Conservation (phyloP, 805 yeast species). For the Kazachstania bromeliacearum region DNA sequence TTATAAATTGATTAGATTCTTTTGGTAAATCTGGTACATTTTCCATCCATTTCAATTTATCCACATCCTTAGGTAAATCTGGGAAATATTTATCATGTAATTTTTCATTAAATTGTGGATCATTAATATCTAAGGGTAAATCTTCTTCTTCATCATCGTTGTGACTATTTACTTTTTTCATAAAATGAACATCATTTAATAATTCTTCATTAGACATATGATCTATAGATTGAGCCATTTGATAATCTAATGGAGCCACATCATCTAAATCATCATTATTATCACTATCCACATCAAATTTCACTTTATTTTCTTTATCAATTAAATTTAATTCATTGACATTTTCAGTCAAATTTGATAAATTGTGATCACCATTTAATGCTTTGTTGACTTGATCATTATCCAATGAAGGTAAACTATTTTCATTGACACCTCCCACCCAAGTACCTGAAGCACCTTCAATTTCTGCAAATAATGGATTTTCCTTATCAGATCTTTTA, state of each 20-base stretch:
- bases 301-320: conserved; percentile 4
- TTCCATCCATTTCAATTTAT: conserved; percentile 87
- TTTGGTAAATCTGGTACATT: conserved; percentile 41
- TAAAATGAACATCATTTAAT: conserved; percentile 51
- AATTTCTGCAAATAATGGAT: conserved; percentile 30
- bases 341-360: conserved; percentile 1
- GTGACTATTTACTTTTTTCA: conserved; percentile 37
- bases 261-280: conserved; percentile 47
- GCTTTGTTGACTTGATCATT: conserved; percentile 26
- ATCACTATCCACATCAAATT: conserved; percentile 6
- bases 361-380: conserved; percentile 9
- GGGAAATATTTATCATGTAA: conserved; percentile 83
- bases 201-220: conserved; percentile 36
- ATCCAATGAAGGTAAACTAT: conserved; percentile 15
- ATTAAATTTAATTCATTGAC: conserved; percentile 13
- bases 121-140: conserved; percentile 48
- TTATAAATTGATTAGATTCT: conserved; percentile 16
- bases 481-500: conserved; percentile 35
- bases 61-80: conserved; percentile 73
- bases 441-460: conserved; percentile 32
- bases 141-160: conserved; percentile 23
- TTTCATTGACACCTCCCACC: conserved; percentile 26
- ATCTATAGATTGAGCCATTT: conserved; percentile 38
- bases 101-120: conserved; percentile 69
- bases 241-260: conserved; percentile 40